These are phyloP conservation scores for Aspergillus sp. DNA, from an alignment of 2,329 filamentous ascomycete species.

Conservation along the genomic window DNA sequence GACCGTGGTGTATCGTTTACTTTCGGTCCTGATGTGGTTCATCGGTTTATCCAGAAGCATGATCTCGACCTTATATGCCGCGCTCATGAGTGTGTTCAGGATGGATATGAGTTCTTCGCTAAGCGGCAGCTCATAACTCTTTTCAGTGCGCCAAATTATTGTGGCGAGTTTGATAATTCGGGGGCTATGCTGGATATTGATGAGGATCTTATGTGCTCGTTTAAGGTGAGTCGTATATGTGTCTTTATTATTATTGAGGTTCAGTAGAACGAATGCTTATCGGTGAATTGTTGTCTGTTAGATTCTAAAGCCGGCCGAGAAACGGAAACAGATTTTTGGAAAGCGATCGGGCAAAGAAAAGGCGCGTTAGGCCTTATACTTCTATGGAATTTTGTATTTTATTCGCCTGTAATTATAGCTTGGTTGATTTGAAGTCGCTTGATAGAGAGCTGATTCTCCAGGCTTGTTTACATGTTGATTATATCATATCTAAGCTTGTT, in stretches of 20 bases:
- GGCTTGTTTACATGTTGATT: too few relatives aligned
- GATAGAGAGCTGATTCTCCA: too few relatives aligned
- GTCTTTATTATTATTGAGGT: too few relatives aligned
- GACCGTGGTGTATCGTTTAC: slow-evolving; percentile 98
- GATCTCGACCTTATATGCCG: slow-evolving; percentile 99
- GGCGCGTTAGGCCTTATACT: too few relatives aligned
- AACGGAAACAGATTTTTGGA: neutral
- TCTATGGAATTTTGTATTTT: too few relatives aligned
- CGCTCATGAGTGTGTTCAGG: slow-evolving; percentile 97
- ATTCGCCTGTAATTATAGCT: too few relatives aligned
- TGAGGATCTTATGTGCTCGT: neutral
- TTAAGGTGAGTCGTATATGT: neutral
- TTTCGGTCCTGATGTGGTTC: slow-evolving; percentile 95
- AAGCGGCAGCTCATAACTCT: slow-evolving; percentile 83
- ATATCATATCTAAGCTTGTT: too few relatives aligned
- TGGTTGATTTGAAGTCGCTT: too few relatives aligned
- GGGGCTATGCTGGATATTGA: neutral
- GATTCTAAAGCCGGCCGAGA: neutral
- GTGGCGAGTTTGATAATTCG: neutral
- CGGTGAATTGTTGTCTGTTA: neutral
- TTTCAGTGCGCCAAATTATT: neutral
- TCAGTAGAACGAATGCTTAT: too few relatives aligned
- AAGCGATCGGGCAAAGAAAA: too few relatives aligned
- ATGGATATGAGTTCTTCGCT: slow-evolving; percentile 99
- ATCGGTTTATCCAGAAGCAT: slow-evolving; percentile 95